Base-by-base conservation (phyloP, 208 protist species). In the Trypanosoma vivax region DNA sequence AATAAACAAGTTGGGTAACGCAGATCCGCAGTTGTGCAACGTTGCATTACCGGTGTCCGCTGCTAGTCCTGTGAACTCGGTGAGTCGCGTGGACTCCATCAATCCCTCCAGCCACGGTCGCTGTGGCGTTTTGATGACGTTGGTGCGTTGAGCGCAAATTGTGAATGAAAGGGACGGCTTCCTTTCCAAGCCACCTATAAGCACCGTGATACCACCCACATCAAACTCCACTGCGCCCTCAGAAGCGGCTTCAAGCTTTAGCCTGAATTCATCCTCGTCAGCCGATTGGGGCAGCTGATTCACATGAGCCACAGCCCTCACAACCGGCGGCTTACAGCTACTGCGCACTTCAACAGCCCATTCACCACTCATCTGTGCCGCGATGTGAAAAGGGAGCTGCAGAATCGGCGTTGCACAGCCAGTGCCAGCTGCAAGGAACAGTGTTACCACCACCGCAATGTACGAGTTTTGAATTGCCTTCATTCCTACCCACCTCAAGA, bases 331-430 rank as follows among this genome's bases (percentile, higher is more conserved):
- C 1, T 65, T 34, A 38, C 78, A 86, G 19, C 76, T 66, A 10
- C 78, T 76, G 13, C 72, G 42, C 35, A 90, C 39, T 47, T 81
- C 72, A 29, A 84, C 60, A 21, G 45, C 62, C 79, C 82, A 90
- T 28, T 79, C 66, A 0, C 78, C 78, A 25, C 59, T 76, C 16
- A 78, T 79, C 34, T 65, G 46, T 21, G 75, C 67, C 30, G 66
- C 67, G 21, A 89, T 31, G 21, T 51, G 37, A 33, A 54, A 51
- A 7, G 81, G 81, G 2, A 88, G 46, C 28, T 76, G 66, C 19
- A 88, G 31, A 33, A 45, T 50, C 6, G 45, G 46, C 10, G 18
- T 19, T 21, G 5, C 13, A 2, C 55, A 50, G 13, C 29, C 10
- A 39, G 41, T 23, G 59, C 41, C 1, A 29, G 35, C n/a, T n/a